Conservation (phyloP, 2,329 filamentous ascomycete species). For the Diaporthe helianthi region DNA sequence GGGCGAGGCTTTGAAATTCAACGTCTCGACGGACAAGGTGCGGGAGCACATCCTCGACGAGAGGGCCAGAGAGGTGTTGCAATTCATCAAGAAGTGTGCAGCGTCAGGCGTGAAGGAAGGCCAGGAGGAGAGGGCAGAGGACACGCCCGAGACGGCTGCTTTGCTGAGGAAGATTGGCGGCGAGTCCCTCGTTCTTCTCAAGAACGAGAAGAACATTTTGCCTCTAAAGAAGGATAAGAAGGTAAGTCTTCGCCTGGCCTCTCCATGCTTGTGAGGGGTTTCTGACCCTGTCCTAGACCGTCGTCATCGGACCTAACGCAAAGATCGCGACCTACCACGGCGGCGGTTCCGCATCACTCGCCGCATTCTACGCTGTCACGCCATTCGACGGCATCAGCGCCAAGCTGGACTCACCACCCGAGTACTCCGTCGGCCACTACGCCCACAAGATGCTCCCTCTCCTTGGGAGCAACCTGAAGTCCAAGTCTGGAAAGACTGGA, state of each 20-base stretch:
- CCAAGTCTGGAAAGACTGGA: slow-evolving; percentile 59
- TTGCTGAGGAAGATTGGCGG: slow-evolving; percentile 71
- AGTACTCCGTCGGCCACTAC: slow-evolving; percentile 67
- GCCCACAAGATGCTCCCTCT: slow-evolving; percentile 70
- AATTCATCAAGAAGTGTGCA: slow-evolving; percentile 64
- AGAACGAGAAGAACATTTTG: slow-evolving; percentile 71
- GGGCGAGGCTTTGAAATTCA: slow-evolving; percentile 59
- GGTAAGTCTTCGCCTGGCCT: slow-evolving; percentile 39
- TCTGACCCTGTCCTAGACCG: slow-evolving; percentile 46
- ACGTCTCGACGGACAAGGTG: slow-evolving; percentile 63
- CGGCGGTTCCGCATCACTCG: slow-evolving; percentile 68
- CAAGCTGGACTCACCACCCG: slow-evolving; percentile 52
- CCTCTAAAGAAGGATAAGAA: slow-evolving; percentile 70
- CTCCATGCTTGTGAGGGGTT: not conserved
- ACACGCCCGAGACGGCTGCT: slow-evolving; percentile 68
- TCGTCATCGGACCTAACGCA: slow-evolving; percentile 65
- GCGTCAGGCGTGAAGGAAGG: slow-evolving; percentile 61
- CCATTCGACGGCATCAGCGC: slow-evolving; percentile 74
- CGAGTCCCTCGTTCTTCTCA: slow-evolving; percentile 75
- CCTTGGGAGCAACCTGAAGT: slow-evolving; percentile 59
- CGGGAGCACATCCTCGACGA: slow-evolving; percentile 62
- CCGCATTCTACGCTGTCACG: slow-evolving; percentile 72
- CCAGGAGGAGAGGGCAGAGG: slow-evolving; percentile 58
- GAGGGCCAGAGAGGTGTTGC: slow-evolving; percentile 63
- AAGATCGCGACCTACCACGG: slow-evolving; percentile 66